Conservation (phyloP, 371 early-diverging fungal genomes). For the Apophysomyces sp. region DNA sequence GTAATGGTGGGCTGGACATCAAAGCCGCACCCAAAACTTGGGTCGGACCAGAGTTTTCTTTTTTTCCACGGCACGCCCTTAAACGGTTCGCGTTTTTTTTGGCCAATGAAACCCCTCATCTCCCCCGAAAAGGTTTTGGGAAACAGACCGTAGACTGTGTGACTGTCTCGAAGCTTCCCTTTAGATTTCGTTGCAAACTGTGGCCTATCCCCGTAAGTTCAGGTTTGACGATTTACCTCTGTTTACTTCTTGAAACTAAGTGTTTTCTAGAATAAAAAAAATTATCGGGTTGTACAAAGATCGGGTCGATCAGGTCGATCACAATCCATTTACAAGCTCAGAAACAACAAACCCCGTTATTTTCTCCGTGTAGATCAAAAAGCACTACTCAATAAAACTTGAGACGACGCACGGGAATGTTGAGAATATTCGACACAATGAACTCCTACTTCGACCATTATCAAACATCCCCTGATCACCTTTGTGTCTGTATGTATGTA, state of each 20-base stretch:
- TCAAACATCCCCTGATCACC: neutral
- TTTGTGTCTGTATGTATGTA: neutral
- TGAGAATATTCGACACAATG: constrained; percentile 3
- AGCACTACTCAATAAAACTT: neutral
- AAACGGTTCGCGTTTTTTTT: no score
- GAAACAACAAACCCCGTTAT: neutral
- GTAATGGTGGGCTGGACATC: neutral
- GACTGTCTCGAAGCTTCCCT: neutral
- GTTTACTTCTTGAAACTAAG: no score
- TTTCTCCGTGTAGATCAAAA: neutral
- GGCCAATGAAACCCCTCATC: neutral
- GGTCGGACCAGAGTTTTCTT: neutral
- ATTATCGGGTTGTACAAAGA: neutral
- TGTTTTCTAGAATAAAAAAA: neutral
- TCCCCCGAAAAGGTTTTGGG: neutral
- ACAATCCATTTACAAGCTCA: neutral
- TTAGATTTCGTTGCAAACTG: neutral
- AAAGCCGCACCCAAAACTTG: neutral
- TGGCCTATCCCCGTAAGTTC: no score
- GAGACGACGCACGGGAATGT: neutral
- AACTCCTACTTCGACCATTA: constrained; percentile 3
- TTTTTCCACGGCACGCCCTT: no score
- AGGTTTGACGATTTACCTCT: no score
- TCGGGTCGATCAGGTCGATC: neutral
- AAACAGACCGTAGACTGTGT: neutral